phyloP scores from a whole-genome alignment of 1,139 yeast species.

The Candida sojae region DNA sequence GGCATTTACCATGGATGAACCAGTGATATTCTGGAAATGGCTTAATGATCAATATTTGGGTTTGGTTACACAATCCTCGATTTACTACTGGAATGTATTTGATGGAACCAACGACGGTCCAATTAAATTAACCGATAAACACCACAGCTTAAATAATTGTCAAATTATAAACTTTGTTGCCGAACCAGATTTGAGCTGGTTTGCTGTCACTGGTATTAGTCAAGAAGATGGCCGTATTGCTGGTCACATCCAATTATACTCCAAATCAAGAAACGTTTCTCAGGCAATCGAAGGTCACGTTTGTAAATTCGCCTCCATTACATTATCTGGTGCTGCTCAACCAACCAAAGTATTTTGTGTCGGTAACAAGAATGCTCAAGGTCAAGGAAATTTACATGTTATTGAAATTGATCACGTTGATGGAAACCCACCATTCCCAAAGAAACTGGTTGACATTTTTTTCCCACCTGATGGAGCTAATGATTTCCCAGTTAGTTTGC shows the following conservation, averaged over 20 bases:
- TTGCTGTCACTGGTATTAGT: constrained; percentile 91
- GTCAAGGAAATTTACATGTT: constrained; percentile 86
- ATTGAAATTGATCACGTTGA: constrained; percentile 96
- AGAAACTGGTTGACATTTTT: constrained; percentile 89
- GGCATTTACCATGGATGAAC: constrained; percentile 83
- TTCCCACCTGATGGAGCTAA: constrained; percentile 96
- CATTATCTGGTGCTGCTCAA: constrained; percentile 68
- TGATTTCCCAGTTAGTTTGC: constrained; percentile 95
- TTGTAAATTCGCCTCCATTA: constrained; percentile 78
- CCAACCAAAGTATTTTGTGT: constrained; percentile 91
- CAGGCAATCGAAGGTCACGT: constrained; percentile 99
- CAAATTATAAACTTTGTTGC: constrained; percentile 92
- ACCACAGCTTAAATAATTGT: constrained; percentile 72
- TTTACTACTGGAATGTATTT: constrained; percentile 82
- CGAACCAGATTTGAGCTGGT: constrained; percentile 85
- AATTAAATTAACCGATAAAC: constrained; percentile 76
- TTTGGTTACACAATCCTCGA: constrained; percentile 73
- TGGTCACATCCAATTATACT: constrained; percentile 92
- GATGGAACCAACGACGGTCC: constrained; percentile 85
- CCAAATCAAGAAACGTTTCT: constrained; percentile 85
- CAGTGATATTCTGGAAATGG: constrained; percentile 97
- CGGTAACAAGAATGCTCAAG: constrained; percentile 82
- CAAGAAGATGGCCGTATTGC: constrained; percentile 95
- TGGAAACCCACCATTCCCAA: constrained; percentile 80
- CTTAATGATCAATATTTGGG: constrained; percentile 73